These are phyloP conservation scores for Tricholoma bakamatsutake DNA, from an alignment of 768 basidiomycete species.

Conservation along the genomic window DNA sequence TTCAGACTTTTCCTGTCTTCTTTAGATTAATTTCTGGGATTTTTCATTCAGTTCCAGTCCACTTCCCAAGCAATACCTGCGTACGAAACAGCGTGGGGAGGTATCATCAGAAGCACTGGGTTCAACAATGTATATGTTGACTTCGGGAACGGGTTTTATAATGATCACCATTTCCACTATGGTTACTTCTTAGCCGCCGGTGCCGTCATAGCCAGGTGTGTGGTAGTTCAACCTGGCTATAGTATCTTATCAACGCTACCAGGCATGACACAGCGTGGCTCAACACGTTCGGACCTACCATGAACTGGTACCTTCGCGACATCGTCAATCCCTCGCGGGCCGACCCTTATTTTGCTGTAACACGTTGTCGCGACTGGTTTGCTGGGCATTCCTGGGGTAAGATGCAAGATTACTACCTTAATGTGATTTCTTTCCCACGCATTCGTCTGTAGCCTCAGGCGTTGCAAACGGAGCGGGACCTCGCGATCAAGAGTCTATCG, in stretches of 20 bases:
- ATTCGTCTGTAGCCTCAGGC: slow-evolving; percentile 21
- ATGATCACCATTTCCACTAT: slow-evolving; percentile 32
- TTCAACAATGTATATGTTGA: slow-evolving; percentile 24
- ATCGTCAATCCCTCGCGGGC: slow-evolving; percentile 27
- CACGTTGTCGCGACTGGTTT: slow-evolving; percentile 29
- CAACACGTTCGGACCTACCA: slow-evolving; percentile 17
- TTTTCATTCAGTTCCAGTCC: slow-evolving; percentile 14
- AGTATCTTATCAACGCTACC: background rate
- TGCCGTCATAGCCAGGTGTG: slow-evolving; percentile 27
- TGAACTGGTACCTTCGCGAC: slow-evolving; percentile 26
- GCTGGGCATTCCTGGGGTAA: slow-evolving; percentile 32
- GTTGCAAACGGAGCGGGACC: slow-evolving; percentile 28
- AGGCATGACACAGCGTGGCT: slow-evolving; percentile 23
- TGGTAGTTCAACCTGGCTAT: background rate
- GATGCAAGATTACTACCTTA: background rate
- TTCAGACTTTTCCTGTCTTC: background rate
- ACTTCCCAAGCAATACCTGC: slow-evolving; percentile 19
- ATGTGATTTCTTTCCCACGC: background rate
- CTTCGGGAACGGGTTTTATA: slow-evolving; percentile 31
- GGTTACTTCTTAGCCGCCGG: slow-evolving; percentile 27
- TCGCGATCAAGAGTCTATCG: slow-evolving; percentile 28
- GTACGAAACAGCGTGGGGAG: slow-evolving; percentile 30
- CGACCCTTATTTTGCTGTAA: slow-evolving; percentile 26
- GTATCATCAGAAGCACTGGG: slow-evolving; percentile 26
- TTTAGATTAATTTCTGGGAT: background rate